Conservation (phyloP, 164 flowering plant species). For the Chimonanthus praecox region DNA sequence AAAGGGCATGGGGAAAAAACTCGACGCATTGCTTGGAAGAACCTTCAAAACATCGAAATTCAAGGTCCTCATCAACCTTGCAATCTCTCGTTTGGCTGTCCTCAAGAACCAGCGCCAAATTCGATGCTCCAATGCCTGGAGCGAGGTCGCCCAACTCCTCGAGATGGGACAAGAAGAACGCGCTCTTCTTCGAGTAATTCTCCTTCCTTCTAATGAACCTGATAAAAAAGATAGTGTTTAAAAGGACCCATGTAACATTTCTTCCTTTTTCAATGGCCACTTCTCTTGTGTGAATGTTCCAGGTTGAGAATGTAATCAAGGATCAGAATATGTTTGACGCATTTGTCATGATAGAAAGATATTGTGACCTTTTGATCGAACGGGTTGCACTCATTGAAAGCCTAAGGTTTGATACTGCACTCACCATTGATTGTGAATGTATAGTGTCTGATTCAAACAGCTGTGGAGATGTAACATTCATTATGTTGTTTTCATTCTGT, state of each 20-base stretch:
- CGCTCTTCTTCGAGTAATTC: constrained; percentile 68
- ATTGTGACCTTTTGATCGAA: constrained; percentile 42
- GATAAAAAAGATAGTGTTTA: background rate
- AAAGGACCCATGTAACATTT: background rate
- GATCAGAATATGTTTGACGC: constrained; percentile 70
- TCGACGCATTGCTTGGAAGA: constrained; percentile 53
- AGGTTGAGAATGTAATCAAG: constrained; percentile 70
- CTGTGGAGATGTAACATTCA: background rate
- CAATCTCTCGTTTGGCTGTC: constrained; percentile 52
- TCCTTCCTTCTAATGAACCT: background rate
- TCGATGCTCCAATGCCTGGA: constrained; percentile 38
- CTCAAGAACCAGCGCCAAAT: constrained; percentile 65
- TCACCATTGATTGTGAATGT: background rate
- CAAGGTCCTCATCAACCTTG: constrained; percentile 31
- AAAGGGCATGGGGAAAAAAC: constrained; percentile 39
- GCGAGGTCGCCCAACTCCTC: constrained; percentile 66
- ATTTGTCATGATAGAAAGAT: constrained; percentile 43
- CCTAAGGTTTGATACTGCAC: constrained; percentile 27
- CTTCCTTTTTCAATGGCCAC: background rate
- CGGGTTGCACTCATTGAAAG: constrained; percentile 27
- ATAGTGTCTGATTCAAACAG: background rate
- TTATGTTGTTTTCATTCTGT: background rate
- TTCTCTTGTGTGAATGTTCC: background rate
- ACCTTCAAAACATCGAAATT: constrained; percentile 46
- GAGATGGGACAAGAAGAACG: constrained; percentile 54